Conservation (phyloP, 176 grass and related monocot species). For the Tuctoria greenei region DNA sequence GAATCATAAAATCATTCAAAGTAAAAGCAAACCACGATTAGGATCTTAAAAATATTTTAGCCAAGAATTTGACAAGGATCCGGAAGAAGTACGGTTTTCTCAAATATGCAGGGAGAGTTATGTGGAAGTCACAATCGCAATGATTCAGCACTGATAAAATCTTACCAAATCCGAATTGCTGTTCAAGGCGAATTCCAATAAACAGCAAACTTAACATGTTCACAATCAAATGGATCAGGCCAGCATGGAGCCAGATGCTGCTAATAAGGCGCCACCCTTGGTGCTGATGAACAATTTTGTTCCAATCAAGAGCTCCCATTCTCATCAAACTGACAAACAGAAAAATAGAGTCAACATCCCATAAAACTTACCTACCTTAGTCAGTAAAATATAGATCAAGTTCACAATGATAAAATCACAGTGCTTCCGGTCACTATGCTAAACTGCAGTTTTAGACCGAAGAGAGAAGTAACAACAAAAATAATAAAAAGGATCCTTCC, state of each 20-base stretch:
- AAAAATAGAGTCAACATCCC: not conserved
- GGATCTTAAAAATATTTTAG: not conserved
- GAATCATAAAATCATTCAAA: not conserved
- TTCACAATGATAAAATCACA: constrained; percentile 15
- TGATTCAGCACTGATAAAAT: constrained; percentile 8
- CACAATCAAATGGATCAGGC: constrained; percentile 86
- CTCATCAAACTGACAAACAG: constrained; percentile 62
- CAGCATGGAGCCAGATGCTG: constrained; percentile 81
- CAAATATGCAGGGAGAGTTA: not conserved
- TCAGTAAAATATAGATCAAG: not conserved
- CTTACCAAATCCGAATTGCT: constrained; percentile 96
- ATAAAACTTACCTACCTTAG: not conserved
- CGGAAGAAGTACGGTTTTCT: not conserved
- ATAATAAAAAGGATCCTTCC: no score
- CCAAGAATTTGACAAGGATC: not conserved
- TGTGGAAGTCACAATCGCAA: not conserved
- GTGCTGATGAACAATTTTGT: constrained; percentile 76
- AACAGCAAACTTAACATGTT: constrained; percentile 97
- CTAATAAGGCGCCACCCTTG: constrained; percentile 90
- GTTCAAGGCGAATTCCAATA: constrained; percentile 90
- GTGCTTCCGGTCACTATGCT: not conserved
- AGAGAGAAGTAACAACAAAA: no score
- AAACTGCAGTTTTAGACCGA: no score
- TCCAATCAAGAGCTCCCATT: constrained; percentile 90
- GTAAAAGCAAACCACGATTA: no score